A percentile compares a stretch with the other conserved stretches of the same genome.
These are phyloP conservation scores for Platanthera zijinensis DNA, from an alignment of 106 monocot species.

Conservation along the genomic window DNA sequence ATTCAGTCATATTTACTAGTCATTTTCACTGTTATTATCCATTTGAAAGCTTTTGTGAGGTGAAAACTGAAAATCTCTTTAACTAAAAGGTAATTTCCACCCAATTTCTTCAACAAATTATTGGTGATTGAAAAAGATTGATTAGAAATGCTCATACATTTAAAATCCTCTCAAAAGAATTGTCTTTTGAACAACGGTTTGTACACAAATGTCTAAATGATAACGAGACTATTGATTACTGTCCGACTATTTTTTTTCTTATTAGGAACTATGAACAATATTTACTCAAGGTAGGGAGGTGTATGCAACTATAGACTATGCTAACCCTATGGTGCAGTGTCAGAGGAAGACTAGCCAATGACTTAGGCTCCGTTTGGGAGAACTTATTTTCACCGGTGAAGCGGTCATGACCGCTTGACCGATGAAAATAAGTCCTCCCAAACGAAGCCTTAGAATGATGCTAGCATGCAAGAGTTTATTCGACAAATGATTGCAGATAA, in stretches of 20 bases:
- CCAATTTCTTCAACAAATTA: background rate
- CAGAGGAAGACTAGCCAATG: too few relatives aligned
- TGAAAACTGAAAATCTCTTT: background rate
- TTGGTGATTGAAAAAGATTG: background rate
- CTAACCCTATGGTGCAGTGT: too few relatives aligned
- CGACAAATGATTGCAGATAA: too few relatives aligned
- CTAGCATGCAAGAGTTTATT: too few relatives aligned
- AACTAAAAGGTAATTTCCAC: background rate
- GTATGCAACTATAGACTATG: too few relatives aligned
- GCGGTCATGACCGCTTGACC: too few relatives aligned
- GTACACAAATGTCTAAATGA: background rate
- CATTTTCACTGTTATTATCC: background rate
- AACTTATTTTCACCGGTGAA: too few relatives aligned
- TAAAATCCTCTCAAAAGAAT: background rate
- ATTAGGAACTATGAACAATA: background rate
- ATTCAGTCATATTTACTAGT: background rate
- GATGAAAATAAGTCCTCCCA: too few relatives aligned
- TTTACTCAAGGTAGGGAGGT: too few relatives aligned
- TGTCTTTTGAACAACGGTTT: background rate
- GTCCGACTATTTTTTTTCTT: too few relatives aligned
- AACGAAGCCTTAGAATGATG: too few relatives aligned
- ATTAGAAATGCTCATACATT: background rate
- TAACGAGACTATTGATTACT: background rate
- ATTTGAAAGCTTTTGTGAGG: background rate
- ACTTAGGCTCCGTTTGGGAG: too few relatives aligned